phyloP scores from a whole-genome alignment of 192 early-diverging fungal genomes.

The Gaertneriomyces semiglobifer region DNA sequence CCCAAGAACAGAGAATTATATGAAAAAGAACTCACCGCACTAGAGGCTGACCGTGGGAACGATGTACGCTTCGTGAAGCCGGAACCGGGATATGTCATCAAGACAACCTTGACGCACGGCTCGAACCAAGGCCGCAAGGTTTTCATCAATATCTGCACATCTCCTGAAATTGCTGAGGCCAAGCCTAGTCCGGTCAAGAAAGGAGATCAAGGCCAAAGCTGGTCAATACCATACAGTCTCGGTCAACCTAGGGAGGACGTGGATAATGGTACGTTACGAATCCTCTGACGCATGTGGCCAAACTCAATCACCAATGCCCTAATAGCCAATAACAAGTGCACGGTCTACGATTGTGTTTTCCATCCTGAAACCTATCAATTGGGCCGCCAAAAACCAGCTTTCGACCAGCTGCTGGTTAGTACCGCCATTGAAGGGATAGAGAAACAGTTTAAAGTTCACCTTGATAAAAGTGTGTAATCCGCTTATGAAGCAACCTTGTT shows the following conservation, averaged over 20 bases:
- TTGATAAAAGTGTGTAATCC: slow-evolving; percentile 20
- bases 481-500: background rate
- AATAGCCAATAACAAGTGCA: slow-evolving; percentile 38
- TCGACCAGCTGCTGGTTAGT: slow-evolving; percentile 39
- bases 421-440: slow-evolving; percentile 55
- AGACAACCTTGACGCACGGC: slow-evolving; percentile 33
- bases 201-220: slow-evolving; percentile 35
- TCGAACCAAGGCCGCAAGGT: slow-evolving; percentile 34
- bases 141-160: slow-evolving; percentile 55
- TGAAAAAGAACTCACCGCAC: slow-evolving; percentile 46
- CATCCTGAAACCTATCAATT: slow-evolving; percentile 47
- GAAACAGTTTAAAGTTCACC: slow-evolving; percentile 41
- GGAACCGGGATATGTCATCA: slow-evolving; percentile 41
- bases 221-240: slow-evolving; percentile 57
- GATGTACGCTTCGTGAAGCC: slow-evolving; percentile 54
- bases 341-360: slow-evolving; percentile 57
- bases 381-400: slow-evolving; percentile 27
- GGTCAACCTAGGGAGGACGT: slow-evolving; percentile 40
- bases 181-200: background rate
- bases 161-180: slow-evolving; percentile 42
- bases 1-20: slow-evolving; percentile 54
- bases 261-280: slow-evolving; percentile 39
- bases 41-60: slow-evolving; percentile 53
- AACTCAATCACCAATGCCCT: background rate
- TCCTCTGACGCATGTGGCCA: background rate